These are phyloP conservation scores for Neophaeococcomyces mojaviensis DNA, from an alignment of 2,329 filamentous ascomycete species.

Conservation along the genomic window DNA sequence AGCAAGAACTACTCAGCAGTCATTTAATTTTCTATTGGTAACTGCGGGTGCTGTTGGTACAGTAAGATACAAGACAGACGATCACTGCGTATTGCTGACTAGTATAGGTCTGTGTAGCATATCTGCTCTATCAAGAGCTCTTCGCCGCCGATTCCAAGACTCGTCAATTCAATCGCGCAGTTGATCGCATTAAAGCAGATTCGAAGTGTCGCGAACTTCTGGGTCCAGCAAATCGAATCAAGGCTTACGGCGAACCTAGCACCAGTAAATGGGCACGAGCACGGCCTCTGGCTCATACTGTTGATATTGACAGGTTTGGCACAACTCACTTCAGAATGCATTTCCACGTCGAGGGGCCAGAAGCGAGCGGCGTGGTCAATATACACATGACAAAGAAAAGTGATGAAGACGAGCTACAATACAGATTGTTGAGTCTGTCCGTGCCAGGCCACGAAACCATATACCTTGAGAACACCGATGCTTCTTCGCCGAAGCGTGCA, in stretches of 20 bases:
- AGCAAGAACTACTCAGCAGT: conserved; percentile 79
- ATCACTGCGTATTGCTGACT: neutral
- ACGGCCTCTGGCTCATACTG: conserved; percentile 49
- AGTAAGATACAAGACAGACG: conserved; percentile 39
- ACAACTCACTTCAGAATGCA: conserved; percentile 76
- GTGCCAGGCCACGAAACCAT: conserved; percentile 50
- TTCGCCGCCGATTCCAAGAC: conserved; percentile 81
- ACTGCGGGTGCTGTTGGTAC: conserved; percentile 68
- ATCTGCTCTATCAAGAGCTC: conserved; percentile 73
- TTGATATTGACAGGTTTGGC: conserved; percentile 64
- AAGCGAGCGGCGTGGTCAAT: conserved; percentile 63
- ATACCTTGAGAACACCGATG: conserved; percentile 38
- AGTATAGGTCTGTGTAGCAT: conserved; percentile 62
- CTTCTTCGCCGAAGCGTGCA: conserved; percentile 31
- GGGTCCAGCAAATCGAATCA: conserved; percentile 67
- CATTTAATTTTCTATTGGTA: conserved; percentile 77
- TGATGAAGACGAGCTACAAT: conserved; percentile 62
- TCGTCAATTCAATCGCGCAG: conserved; percentile 78
- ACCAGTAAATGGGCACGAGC: conserved; percentile 71
- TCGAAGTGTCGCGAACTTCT: conserved; percentile 63
- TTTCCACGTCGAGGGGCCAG: conserved; percentile 75
- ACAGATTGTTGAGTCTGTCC: conserved; percentile 73
- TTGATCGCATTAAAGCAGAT: conserved; percentile 69
- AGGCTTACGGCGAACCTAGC: conserved; percentile 72
- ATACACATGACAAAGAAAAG: conserved; percentile 68